Evolutionary conservation across 1,284 basidiomycete species (phyloP).

Genomic region (Meira nashicola): DNA sequence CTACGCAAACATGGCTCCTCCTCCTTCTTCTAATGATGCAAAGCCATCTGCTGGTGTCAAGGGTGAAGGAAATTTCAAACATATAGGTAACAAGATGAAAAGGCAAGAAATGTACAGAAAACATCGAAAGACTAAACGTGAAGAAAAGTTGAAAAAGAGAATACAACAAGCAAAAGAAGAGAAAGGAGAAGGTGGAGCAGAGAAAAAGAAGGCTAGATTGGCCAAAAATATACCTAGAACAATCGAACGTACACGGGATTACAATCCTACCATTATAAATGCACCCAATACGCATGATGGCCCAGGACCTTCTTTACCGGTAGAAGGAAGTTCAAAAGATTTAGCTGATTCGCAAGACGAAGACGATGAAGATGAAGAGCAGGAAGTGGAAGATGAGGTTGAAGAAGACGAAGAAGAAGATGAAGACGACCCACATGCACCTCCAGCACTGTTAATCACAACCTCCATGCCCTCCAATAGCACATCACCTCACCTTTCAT

Average conservation of each 20-base stretch:
- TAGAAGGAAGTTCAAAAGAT: not conserved
- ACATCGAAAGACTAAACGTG: slow-evolving; percentile 70
- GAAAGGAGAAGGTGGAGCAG: slow-evolving; percentile 64
- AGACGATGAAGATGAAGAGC: slow-evolving; percentile 45
- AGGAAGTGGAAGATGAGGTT: slow-evolving; percentile 20
- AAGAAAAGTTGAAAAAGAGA: slow-evolving; percentile 74
- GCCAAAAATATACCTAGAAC: slow-evolving; percentile 81
- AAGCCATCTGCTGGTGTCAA: not conserved
- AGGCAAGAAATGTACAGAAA: slow-evolving; percentile 57
- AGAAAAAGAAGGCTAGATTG: slow-evolving; percentile 75
- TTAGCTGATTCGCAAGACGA: slow-evolving; percentile 25
- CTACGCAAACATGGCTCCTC: not conserved
- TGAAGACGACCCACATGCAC: slow-evolving; percentile 37
- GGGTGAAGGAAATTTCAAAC: slow-evolving; percentile 24
- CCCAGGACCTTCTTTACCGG: slow-evolving; percentile 40
- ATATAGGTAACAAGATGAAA: slow-evolving; percentile 54
- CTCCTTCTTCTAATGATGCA: not conserved
- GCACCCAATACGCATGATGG: slow-evolving; percentile 50
- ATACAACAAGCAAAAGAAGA: slow-evolving; percentile 59
- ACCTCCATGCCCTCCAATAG: slow-evolving; percentile 48
- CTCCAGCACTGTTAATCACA: slow-evolving; percentile 45
- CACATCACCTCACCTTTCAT: slow-evolving; percentile 37
- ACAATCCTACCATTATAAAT: slow-evolving; percentile 69
- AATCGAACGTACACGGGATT: slow-evolving; percentile 86
- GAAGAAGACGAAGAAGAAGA: slow-evolving; percentile 32